Evolutionary conservation across 1,139 yeast species (phyloP).

Genomic region (Nakaseomyces nivariensis): DNA sequence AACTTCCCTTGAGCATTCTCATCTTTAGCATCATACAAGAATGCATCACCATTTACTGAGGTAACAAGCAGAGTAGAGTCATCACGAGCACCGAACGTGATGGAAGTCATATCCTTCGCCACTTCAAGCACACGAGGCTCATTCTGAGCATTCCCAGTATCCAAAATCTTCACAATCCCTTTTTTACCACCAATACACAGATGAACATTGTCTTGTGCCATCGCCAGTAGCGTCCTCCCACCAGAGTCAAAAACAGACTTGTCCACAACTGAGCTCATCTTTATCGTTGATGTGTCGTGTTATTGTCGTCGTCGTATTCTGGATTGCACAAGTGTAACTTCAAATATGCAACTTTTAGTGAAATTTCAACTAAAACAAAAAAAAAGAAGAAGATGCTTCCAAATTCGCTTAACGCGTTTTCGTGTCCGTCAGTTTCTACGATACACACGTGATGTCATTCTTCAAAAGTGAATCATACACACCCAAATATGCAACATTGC

Average conservation of each 20-base stretch:
- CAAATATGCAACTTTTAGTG: too few species aligned
- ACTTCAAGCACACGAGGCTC: slow-evolving; percentile 28
- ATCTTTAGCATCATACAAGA: slow-evolving; percentile 10
- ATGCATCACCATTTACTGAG: slow-evolving; percentile 24
- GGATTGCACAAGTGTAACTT: too few species aligned
- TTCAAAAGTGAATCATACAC: too few species aligned
- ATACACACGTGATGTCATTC: too few species aligned
- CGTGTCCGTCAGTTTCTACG: background rate
- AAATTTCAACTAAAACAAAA: too few species aligned
- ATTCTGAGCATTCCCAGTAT: slow-evolving; percentile 19
- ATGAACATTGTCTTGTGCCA: slow-evolving; percentile 16
- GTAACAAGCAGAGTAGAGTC: slow-evolving; percentile 16
- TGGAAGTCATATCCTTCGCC: slow-evolving; percentile 15
- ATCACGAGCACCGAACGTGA: slow-evolving; percentile 9
- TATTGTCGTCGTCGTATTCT: too few species aligned
- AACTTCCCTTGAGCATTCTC: slow-evolving; percentile 12
- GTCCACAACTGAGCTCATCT: slow-evolving; percentile 8
- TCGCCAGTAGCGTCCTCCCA: slow-evolving; percentile 22
- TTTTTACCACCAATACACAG: slow-evolving; percentile 25
- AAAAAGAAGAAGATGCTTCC: too few species aligned
- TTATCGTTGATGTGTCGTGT: background rate
- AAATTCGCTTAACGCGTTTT: background rate
- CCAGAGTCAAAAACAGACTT: slow-evolving; percentile 26
- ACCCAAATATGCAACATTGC: too few species aligned
- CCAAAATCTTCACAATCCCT: slow-evolving; percentile 23